phyloP scores from a whole-genome alignment of 2,329 filamentous ascomycete species.

The Amylocarpus encephaloides region DNA sequence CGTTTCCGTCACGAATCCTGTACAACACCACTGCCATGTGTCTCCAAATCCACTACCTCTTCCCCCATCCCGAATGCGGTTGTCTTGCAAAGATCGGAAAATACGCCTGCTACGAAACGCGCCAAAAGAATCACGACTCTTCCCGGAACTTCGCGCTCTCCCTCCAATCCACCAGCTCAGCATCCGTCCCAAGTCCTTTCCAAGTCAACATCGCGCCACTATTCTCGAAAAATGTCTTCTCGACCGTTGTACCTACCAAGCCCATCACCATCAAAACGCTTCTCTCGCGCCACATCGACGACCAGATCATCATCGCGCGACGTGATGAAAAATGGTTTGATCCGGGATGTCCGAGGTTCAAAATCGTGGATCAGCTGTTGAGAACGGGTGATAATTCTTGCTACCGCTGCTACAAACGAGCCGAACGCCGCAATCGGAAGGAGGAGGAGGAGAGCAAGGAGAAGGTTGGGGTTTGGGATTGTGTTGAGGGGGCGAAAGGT shows the following conservation, averaged over 20 bases:
- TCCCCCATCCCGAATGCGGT: background rate
- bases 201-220: background rate
- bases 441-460: background rate
- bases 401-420: background rate
- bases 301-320: background rate
- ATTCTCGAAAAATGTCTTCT: background rate
- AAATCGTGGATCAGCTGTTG: background rate
- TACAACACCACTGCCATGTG: background rate
- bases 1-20: no score
- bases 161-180: background rate
- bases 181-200: background rate
- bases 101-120: background rate
- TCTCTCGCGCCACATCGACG: background rate
- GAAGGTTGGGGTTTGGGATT: background rate
- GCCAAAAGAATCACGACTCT: background rate
- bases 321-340: background rate
- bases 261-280: background rate
- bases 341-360: background rate
- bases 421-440: background rate
- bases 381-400: background rate
- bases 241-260: background rate
- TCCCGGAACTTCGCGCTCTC: background rate
- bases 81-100: slow-evolving; percentile 1
- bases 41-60: background rate
- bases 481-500: background rate